Evolutionary conservation across 176 grass and related monocot genomes (phyloP), one percentile per base, ranked within the genome.

Genomic region (Carex scoparia): DNA sequence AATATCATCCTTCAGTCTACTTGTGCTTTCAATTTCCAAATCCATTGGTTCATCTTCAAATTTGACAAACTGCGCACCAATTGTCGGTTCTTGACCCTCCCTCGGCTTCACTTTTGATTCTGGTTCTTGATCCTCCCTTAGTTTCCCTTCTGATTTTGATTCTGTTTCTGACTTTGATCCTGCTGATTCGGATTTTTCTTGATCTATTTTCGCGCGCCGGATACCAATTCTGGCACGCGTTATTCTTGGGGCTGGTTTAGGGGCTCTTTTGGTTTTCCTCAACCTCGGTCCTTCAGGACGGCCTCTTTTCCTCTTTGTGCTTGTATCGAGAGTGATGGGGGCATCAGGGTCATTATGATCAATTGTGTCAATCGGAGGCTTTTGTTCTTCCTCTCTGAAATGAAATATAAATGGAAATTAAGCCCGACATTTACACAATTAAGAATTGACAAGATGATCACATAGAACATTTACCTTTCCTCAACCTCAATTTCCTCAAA

Each of bases 401-500:
- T 56, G 18, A 86, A 86, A 72, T 62, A 78, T 5, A 64, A 65
- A 46, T 55, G 23, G 81, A 78, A 23, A 65, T 49, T 61, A 0
- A 84, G 28, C 40, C 58, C 1, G 42, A 62, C 67, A 71, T 4
- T 59, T 7, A 16, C 44, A 61, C 19, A 18, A 44, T 68, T 61
- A 18, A 69, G 32, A 87, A 58, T 53, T 63, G 7, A 87, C 13
- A 84, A 54, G 30, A 69, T 53, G 30, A 70, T 23, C 1, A 37
- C 84, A 66, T 84, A 60, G 33, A 77, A 89, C 59, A 32, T 9
- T 83, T 90, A 93, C 95, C 95, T 90, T 51, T 88, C 86, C 86
- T 94, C 89, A 38, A 90, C 73, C 73, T 91, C 73, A 62, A 94
- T 1, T 86, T 90, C 89, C 87, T 94, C 91, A 53, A 94, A 86